Conservation (phyloP, 306 rosid genomes). For the Cyclanthera cordifolia region DNA sequence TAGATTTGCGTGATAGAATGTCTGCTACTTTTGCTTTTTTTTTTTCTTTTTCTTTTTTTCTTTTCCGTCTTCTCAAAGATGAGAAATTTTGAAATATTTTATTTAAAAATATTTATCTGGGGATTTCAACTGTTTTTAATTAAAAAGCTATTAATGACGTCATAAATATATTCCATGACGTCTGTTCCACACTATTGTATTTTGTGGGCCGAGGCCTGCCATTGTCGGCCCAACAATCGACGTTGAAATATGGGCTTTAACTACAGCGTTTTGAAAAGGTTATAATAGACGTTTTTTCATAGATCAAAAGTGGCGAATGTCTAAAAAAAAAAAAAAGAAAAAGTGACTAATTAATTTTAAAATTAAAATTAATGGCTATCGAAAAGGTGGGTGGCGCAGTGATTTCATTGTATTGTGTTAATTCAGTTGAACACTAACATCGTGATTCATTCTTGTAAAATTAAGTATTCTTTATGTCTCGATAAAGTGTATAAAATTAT, state of each 20-base stretch:
- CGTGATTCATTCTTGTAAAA: too few relatives aligned
- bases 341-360: too few relatives aligned
- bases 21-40: conserved; percentile 17
- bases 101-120: background rate
- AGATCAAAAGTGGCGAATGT: too few relatives aligned
- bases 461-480: too few relatives aligned
- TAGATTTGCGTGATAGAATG: conserved; percentile 28
- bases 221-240: background rate
- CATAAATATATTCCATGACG: background rate
- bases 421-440: too few relatives aligned
- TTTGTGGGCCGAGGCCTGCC: background rate
- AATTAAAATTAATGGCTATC: too few relatives aligned
- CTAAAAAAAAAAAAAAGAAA: too few relatives aligned
- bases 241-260: conserved; percentile 1
- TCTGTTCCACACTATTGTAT: background rate
- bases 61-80: background rate
- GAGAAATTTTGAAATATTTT: background rate
- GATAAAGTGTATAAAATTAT: too few relatives aligned
- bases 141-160: background rate
- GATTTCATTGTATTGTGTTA: too few relatives aligned
- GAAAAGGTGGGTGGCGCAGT: too few relatives aligned
- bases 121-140: background rate
- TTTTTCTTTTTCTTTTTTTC: background rate
- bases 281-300: too few relatives aligned
- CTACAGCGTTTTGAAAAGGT: background rate